phyloP scores from a whole-genome alignment of 2,329 filamentous ascomycete genomes.

The Curvularia hawaiiensis region DNA sequence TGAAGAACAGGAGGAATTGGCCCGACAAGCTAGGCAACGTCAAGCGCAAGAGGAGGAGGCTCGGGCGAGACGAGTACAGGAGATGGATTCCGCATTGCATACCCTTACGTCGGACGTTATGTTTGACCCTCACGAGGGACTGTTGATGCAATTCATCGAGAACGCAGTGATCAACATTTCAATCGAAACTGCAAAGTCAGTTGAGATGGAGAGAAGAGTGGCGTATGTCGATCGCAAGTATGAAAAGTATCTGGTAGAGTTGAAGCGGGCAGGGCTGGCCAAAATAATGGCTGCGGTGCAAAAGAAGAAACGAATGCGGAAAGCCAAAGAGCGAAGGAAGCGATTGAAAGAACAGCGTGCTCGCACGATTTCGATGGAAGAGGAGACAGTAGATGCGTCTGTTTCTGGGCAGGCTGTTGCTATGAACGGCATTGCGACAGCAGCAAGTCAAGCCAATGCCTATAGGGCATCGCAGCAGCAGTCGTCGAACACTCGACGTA shows the following conservation, averaged over 20 bases:
- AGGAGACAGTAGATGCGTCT: conserved; percentile 5
- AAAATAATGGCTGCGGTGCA: conserved; percentile 27
- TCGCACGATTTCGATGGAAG: conserved; percentile 15
- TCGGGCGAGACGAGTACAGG: conserved; percentile 18
- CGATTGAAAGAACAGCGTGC: conserved; percentile 31
- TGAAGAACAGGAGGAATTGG: conserved; percentile 27
- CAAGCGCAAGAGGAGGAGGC: conserved; percentile 29
- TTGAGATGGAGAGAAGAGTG: conserved; percentile 38
- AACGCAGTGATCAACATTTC: conserved; percentile 45
- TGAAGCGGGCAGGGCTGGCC: conserved; percentile 28
- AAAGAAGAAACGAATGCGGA: conserved; percentile 32
- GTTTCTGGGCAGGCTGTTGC: background rate
- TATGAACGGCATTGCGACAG: conserved; percentile 5
- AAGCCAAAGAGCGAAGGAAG: conserved; percentile 30
- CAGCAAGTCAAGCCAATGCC: conserved; percentile 8
- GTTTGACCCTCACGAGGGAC: conserved; percentile 46
- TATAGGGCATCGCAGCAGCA: conserved; percentile 19
- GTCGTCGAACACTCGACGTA: conserved; percentile 24
- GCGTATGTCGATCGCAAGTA: conserved; percentile 27
- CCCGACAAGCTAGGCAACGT: conserved; percentile 27
- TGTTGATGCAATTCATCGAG: conserved; percentile 54
- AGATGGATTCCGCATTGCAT: conserved; percentile 32
- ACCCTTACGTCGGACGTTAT: conserved; percentile 47
- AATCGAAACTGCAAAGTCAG: conserved; percentile 40
- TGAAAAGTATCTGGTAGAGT: conserved; percentile 20